These are phyloP conservation scores for Chionographis japonica DNA, from an alignment of 106 monocot genomes.

Conservation along the genomic window DNA sequence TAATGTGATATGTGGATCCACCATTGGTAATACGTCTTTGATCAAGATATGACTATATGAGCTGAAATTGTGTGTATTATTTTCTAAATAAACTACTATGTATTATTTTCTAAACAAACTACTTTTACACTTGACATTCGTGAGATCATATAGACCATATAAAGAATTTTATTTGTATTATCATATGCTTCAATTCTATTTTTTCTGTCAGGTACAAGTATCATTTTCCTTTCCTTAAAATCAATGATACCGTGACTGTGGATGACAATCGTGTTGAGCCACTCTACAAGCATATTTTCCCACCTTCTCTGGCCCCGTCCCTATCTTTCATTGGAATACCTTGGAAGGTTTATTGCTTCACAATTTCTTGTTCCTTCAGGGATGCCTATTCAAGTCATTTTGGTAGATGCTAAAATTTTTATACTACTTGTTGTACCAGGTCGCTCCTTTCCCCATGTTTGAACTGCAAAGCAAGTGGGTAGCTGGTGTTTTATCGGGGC, in stretches of 20 bases:
- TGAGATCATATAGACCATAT: too few species aligned
- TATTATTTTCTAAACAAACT: too few species aligned
- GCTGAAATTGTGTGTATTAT: too few species aligned
- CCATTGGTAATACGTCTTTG: too few species aligned
- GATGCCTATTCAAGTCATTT: background rate
- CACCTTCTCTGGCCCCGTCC: conserved; percentile 53
- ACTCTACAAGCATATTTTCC: conserved; percentile 89
- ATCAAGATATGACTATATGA: too few species aligned
- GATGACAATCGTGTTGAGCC: conserved; percentile 93
- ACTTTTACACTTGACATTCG: too few species aligned
- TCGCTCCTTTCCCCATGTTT: conserved; percentile 69
- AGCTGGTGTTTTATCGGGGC: conserved; percentile 69
- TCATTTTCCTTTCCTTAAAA: conserved; percentile 76
- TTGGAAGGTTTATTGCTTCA: conserved; percentile 56
- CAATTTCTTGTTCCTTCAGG: background rate
- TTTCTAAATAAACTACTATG: too few species aligned
- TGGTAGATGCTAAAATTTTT: background rate
- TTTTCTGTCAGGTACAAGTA: conserved; percentile 73
- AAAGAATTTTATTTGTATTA: too few species aligned
- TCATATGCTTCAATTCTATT: background rate
- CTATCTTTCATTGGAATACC: conserved; percentile 92
- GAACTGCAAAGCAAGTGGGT: conserved; percentile 98
- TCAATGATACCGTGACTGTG: conserved; percentile 52
- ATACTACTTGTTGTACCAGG: conserved; percentile 18
- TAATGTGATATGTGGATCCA: too few species aligned